Conservation (phyloP, 202 grass and related monocot species). For the Zizania palustris region DNA sequence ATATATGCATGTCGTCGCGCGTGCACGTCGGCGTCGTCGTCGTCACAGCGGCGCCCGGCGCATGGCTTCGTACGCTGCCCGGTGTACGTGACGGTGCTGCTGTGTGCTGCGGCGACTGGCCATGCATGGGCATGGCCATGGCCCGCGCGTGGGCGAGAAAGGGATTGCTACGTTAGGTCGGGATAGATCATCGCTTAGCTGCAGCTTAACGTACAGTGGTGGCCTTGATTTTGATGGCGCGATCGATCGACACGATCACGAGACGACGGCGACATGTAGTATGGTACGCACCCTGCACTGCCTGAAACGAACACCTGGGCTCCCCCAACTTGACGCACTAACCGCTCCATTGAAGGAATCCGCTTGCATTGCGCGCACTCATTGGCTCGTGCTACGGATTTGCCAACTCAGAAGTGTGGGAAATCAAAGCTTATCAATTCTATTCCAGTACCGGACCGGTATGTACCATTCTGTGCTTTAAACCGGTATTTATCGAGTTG, state of each 20-base stretch:
- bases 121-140: too few species aligned
- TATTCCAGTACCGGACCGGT: too few species aligned
- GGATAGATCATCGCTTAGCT: not conserved
- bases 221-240: not conserved
- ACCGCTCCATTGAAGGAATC: constrained; percentile 20
- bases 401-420: not conserved
- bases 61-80: not conserved
- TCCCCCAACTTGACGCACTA: constrained; percentile 25
- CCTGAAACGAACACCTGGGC: constrained; percentile 25
- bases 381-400: not conserved
- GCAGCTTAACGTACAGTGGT: not conserved
- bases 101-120: too few species aligned
- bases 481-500: too few species aligned
- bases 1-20: not conserved
- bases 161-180: not conserved
- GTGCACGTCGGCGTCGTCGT: not conserved
- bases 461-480: too few species aligned
- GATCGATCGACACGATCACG: constrained; percentile 26
- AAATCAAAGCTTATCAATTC: too few species aligned
- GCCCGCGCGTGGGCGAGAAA: not conserved
- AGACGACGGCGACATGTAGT: constrained; percentile 11
- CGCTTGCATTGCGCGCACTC: not conserved
- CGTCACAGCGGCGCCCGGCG: constrained; percentile 1
- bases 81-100: not conserved
- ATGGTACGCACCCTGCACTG: constrained; percentile 29